A percentile compares a stretch with the other conserved stretches of the same genome.
Evolutionary conservation across 495 filamentous ascomycete genomes (phyloP).

Genomic region (Rostrohypoxylon terebratum): DNA sequence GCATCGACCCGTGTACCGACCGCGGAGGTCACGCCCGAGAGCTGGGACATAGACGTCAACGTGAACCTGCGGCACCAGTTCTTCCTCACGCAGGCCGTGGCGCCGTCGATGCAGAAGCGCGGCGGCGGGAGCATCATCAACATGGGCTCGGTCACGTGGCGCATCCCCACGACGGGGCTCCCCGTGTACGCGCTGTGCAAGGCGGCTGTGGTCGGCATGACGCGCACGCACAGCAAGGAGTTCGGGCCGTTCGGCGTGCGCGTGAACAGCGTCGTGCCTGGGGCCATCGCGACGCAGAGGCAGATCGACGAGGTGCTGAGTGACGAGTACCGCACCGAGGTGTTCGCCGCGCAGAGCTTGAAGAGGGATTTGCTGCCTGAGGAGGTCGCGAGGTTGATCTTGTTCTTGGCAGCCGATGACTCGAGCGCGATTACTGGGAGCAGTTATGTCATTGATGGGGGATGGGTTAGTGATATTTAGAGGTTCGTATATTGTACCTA

Average conservation of each 20-base stretch:
- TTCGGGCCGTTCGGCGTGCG: slow-evolving; percentile 62
- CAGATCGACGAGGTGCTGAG: slow-evolving; percentile 60
- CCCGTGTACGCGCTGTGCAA: slow-evolving; percentile 67
- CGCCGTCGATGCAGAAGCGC: slow-evolving; percentile 49
- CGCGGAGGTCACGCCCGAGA: slow-evolving; percentile 44
- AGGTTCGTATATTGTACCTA: too few relatives aligned
- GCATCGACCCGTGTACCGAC: slow-evolving; percentile 43
- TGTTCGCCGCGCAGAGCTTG: slow-evolving; percentile 55
- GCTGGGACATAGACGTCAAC: slow-evolving; percentile 45
- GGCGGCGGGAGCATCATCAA: slow-evolving; percentile 66
- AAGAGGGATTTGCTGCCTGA: slow-evolving; percentile 57
- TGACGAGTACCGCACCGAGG: slow-evolving; percentile 55
- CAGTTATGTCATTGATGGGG: slow-evolving; percentile 51
- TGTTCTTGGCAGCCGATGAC: slow-evolving; percentile 51
- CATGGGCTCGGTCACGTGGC: slow-evolving; percentile 64
- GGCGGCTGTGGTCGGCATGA: slow-evolving; percentile 69
- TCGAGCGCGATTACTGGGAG: slow-evolving; percentile 50
- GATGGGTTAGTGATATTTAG: slow-evolving; percentile 47
- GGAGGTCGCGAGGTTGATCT: slow-evolving; percentile 50
- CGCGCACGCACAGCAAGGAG: slow-evolving; percentile 67
- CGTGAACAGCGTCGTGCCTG: slow-evolving; percentile 69
- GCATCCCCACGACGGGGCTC: slow-evolving; percentile 57
- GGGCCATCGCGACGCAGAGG: slow-evolving; percentile 52
- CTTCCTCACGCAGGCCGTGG: slow-evolving; percentile 61
- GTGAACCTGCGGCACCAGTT: slow-evolving; percentile 54